Conservation (phyloP, 352 stramenopile genomes). For the Pythium brachiatum region DNA sequence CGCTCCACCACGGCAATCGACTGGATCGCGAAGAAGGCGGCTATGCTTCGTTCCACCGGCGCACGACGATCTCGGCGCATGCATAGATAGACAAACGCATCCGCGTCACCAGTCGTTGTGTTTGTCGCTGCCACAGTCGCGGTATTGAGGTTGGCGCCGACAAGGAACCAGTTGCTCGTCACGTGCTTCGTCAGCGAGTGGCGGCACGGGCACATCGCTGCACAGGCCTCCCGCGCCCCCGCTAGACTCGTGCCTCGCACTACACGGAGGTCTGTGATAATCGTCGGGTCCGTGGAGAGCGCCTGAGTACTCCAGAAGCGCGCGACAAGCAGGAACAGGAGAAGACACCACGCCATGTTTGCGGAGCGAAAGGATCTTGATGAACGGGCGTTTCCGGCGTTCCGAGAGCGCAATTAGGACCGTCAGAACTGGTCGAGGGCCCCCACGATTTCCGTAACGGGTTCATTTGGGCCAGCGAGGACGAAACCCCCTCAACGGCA, state of each 20-base stretch:
- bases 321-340: background rate
- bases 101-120: background rate
- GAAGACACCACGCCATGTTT: too few relatives aligned
- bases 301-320: background rate
- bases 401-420: too few relatives aligned
- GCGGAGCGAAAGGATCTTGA: too few relatives aligned
- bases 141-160: constrained; percentile 14
- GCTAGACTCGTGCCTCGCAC: constrained; percentile 8
- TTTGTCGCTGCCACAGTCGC: background rate
- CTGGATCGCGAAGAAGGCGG: constrained; percentile 9
- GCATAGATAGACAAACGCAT: constrained; percentile 14
- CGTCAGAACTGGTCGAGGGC: too few relatives aligned
- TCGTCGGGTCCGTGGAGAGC: background rate
- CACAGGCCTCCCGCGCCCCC: constrained; percentile 17
- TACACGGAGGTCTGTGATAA: constrained; percentile 21
- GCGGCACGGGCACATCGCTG: constrained; percentile 19
- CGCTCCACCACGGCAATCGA: constrained; percentile 10
- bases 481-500: too few relatives aligned
- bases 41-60: background rate
- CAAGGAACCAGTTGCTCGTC: constrained; percentile 16
- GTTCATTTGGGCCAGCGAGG: too few relatives aligned
- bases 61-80: constrained; percentile 21
- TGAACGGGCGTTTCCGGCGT: too few relatives aligned
- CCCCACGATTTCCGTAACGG: too few relatives aligned
- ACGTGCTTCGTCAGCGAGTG: constrained; percentile 13